Evolutionary conservation across 208 protist genomes (phyloP), one percentile per base, ranked within the genome.

Genomic region (Trypanosomatidae sp.): DNA sequence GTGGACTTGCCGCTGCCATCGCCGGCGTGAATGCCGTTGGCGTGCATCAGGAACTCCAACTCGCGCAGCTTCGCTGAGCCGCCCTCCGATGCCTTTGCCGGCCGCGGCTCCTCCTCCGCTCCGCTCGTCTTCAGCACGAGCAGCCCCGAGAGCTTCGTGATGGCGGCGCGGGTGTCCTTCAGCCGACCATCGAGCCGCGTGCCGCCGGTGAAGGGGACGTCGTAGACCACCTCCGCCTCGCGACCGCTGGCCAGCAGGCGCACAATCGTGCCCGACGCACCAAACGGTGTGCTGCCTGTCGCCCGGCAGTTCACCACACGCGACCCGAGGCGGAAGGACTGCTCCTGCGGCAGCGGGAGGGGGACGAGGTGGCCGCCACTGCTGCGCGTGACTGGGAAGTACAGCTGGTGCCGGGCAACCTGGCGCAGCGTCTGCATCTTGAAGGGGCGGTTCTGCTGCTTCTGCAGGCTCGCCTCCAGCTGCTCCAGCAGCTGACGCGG

Each of bases 141-240:
- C 62, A 98, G 81, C 43, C 79, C 76, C 15, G 81, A 62, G 55
- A 93, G 73, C 75, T 91, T 94, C 43, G 81, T 83, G 47, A 98
- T 84, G 55, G 85, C 88, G 1, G 89, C 94, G 46, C 94, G 88
- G 49, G 73, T 84, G 47, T 85, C 79, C 55, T 77, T 62, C n/a
- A 96, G 85, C 13, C 92, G 80, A 3, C 94, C 94, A 50, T 89
- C 90, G 19, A 98, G 85, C 28, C 76, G 74, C 12, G 79, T 86
- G 9, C 91, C 92, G 8, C 89, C 89, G 19, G 83, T 86, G 84
- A 96, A 98, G 15, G 84, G 76, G 49, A 80, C 68, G 79, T 98
- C 94, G 82, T 94, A 95, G 13, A 98, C 85, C 33, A 98, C 92
- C 74, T 98, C 92, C 30, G 90, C 94, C 53, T 95, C 85, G 13